Base-by-base conservation (phyloP, 139 green algal species). In the Chlamydomonas sp. region DNA sequence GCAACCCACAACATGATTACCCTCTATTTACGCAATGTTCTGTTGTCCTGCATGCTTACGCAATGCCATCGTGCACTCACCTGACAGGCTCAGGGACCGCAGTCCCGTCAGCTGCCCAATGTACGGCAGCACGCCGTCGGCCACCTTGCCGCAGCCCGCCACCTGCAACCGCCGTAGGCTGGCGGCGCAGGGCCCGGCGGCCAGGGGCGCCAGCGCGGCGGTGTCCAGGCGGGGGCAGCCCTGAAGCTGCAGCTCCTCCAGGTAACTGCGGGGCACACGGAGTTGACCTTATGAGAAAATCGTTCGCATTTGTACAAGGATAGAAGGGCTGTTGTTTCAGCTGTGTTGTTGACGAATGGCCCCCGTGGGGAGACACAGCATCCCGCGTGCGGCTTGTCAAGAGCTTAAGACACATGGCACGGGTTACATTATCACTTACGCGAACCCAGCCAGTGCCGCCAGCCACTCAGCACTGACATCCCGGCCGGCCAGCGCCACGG, bases 381-480 rank as follows among this genome's bases (percentile, higher is more conserved):
- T 49, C 31, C 31, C 31, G 31, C 31, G 31, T 49, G 31, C 31
- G 31, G 31, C 31, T 49, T 49, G 31, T 49, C 31, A 49, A 49
- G 31, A 49, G 31, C 31, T 49, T 49, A 49, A 49, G 31, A 49
- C 31, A 49, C 31, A 49, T 49, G 31, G 31, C 31, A 49, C 31
- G 31, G 31, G 31, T 49, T 49, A 49, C 31, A 49, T 49, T 0
- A 49, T 49, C 58, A 12, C 81, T 1, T n/a, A 86, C 81, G 69
- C 49, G 71, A 86, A 86, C 0, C 81, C 81, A 17, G 81, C 71
- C 71, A 86, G 61, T 4, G 20, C 82, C 61, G 82, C 82, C 82
- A 72, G 60, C 82, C 82, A 86, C 0, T 86, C 71, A 4, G 82
- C 4, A 4, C 59, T 78, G 5, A 78, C 58, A 0, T 17, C 5